These are phyloP conservation scores for Rhododendron ferrugineum DNA, from an alignment of 148 eudicot genomes.

Conservation along the genomic window DNA sequence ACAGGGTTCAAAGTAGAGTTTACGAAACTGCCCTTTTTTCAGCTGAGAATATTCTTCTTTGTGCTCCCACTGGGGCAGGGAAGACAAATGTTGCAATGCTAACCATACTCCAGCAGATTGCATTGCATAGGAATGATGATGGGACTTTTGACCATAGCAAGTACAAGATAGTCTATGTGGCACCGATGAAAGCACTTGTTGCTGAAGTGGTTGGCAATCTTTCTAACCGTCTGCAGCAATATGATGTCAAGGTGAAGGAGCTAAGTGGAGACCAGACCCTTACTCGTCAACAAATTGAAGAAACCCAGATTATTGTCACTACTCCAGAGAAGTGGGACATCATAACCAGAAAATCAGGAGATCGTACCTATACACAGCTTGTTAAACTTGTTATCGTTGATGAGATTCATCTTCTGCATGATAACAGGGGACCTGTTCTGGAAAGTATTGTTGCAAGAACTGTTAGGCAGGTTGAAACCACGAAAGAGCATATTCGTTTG, in stretches of 20 bases:
- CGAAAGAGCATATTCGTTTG: slow-evolving; percentile 55
- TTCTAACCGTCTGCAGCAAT: slow-evolving; percentile 50
- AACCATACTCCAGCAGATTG: slow-evolving; percentile 63
- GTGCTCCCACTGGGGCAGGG: slow-evolving; percentile 76
- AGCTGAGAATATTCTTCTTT: slow-evolving; percentile 56
- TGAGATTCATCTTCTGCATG: slow-evolving; percentile 70
- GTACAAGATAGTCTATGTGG: slow-evolving; percentile 66
- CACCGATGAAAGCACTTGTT: slow-evolving; percentile 69
- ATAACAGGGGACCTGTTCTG: slow-evolving; percentile 65
- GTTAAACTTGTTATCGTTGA: slow-evolving; percentile 63
- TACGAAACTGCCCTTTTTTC: slow-evolving; percentile 57
- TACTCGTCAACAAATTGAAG: slow-evolving; percentile 55
- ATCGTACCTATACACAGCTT: slow-evolving; percentile 59
- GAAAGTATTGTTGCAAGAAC: slow-evolving; percentile 74
- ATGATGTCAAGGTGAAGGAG: slow-evolving; percentile 58
- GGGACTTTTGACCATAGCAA: slow-evolving; percentile 37
- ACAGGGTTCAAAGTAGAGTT: slow-evolving; percentile 64
- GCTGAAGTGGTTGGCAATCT: slow-evolving; percentile 64
- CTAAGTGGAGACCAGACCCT: slow-evolving; percentile 66
- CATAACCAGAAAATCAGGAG: slow-evolving; percentile 64
- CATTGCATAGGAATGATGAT: slow-evolving; percentile 42
- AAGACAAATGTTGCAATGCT: slow-evolving; percentile 70
- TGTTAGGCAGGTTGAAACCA: slow-evolving; percentile 59
- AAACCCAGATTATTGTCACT: slow-evolving; percentile 70
- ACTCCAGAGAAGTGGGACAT: slow-evolving; percentile 77